Base-by-base conservation (phyloP, 1,284 basidiomycete genomes). In the Chondrostereum purpureum region DNA sequence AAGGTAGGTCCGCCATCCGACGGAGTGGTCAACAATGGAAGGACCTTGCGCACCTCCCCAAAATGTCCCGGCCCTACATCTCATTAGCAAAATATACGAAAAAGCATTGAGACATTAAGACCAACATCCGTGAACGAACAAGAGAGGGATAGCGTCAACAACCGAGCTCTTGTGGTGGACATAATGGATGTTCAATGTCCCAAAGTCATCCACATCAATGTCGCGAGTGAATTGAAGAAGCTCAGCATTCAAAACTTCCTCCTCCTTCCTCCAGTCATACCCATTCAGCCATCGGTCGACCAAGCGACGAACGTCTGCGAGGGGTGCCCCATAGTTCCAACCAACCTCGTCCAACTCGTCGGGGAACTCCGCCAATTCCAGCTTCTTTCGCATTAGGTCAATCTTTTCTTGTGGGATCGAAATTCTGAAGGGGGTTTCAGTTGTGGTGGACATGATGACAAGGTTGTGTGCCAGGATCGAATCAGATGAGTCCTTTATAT, bases 71-170 rank as follows among this genome's bases (percentile, higher is more conserved):
- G 78, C 80, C 80, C 8, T 42, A 24, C 14, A 14, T 18, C 45
- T 19, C 11, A n/a, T 8, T 16, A 19, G 10, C 17, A 8, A n/a
- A 38, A 8, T 8, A 16, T 8, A 38, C 8, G 12, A n/a, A 38
- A 8, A 38, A 8, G 36, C 10, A 8, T 14, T 10, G 10, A 8
- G 18, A 38, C 10, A 16, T n/a, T 19, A 10, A 11, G 16, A 65
- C 68, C 50, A 46, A 74, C 74, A 78, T 16, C 75, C 75, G 53
- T 78, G 75, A 11, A 75, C 66, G 48, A 77, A 77, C 5, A 77
- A 53, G 19, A 78, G 53, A 3, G 76, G 75, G 21, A 78, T 68
- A 0, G 75, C 74, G 16, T 59, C 56, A 43, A 57, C 54, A 3
- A 61, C 52, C 16, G 46, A 45, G 53, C 75, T 76, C 52, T 58